Evolutionary conservation across 163 green algal species (phyloP).

Genomic region (Chlorella variabilis): DNA sequence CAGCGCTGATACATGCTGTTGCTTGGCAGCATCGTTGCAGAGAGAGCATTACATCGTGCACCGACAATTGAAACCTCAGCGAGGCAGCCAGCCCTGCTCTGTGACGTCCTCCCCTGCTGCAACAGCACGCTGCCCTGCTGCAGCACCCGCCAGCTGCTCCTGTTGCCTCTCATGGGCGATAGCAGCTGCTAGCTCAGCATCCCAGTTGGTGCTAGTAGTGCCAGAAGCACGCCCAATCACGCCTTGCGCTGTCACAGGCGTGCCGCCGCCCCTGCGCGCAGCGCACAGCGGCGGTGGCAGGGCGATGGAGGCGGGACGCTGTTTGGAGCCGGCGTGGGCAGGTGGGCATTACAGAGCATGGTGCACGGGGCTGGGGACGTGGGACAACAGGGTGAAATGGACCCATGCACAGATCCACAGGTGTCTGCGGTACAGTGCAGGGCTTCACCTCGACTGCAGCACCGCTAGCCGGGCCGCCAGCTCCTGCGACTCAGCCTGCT

Average conservation of each 20-base stretch:
- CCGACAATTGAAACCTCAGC: too few relatives aligned
- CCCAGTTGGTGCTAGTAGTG: neutral
- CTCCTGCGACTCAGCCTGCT: neutral
- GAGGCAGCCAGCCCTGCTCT: slow-evolving; percentile 21
- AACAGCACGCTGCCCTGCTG: neutral
- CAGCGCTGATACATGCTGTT: too few relatives aligned
- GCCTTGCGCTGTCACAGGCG: neutral
- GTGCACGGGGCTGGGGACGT: too few relatives aligned
- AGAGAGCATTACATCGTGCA: too few relatives aligned
- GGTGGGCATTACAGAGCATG: too few relatives aligned
- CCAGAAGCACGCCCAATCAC: too few relatives aligned
- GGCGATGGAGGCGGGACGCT: neutral
- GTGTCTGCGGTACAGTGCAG: too few relatives aligned
- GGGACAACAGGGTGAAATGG: too few relatives aligned
- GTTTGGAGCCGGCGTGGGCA: neutral
- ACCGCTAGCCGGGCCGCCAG: slow-evolving; percentile 23
- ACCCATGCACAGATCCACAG: too few relatives aligned
- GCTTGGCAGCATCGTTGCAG: too few relatives aligned
- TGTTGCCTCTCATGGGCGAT: neutral
- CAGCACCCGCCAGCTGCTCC: neutral
- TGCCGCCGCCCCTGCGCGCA: neutral
- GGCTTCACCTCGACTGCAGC: slow-evolving; percentile 24
- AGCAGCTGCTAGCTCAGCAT: slow-evolving; percentile 7
- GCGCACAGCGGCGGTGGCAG: neutral
- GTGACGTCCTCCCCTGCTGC: neutral